Conservation (phyloP, 1,139 yeast genomes). For the Kodamaea suecica region DNA sequence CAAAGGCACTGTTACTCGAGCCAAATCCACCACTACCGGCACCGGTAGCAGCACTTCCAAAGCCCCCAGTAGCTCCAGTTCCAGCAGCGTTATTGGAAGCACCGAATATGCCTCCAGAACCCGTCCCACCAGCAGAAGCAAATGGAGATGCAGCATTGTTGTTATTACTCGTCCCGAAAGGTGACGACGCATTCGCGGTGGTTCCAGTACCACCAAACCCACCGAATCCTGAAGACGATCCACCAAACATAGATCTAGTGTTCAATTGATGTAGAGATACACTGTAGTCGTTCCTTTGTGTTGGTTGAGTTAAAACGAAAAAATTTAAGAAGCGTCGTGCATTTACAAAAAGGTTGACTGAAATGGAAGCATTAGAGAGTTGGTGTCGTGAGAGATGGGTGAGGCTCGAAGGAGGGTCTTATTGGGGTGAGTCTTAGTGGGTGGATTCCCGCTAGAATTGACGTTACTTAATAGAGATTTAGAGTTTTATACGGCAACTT, state of each 20-base stretch:
- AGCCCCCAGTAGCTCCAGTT: slow-evolving; percentile 12
- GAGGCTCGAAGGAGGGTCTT: too few species aligned
- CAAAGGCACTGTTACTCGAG: slow-evolving; percentile 5
- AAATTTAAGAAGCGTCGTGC: too few species aligned
- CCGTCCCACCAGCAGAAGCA: slow-evolving; percentile 7
- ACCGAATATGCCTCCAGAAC: slow-evolving; percentile 1
- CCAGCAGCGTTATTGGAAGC: slow-evolving; percentile 2
- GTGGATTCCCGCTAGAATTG: too few species aligned
- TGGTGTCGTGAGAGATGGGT: too few species aligned
- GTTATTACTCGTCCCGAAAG: slow-evolving; percentile 14
- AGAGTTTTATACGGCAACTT: too few species aligned
- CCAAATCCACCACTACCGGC: slow-evolving; percentile 17
- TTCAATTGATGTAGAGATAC: slow-evolving; percentile 3
- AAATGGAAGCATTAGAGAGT: too few species aligned
- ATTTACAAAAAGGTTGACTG: too few species aligned
- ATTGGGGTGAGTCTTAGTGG: too few species aligned
- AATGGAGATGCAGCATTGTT: slow-evolving; percentile 11
- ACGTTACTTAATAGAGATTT: too few species aligned
- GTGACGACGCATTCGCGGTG: slow-evolving; percentile 12
- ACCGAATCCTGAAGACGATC: slow-evolving; percentile 24
- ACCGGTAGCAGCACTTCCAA: slow-evolving; percentile 11
- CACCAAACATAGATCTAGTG: slow-evolving; percentile 20
- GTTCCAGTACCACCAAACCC: slow-evolving; percentile 20
- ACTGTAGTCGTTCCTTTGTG: too few species aligned
- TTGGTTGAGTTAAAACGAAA: too few species aligned